Percentiles rank a stretch among this genome's conserved stretches.
Conservation (phyloP, 345 rosid species). For the Diplotaxis tenuifolia region DNA sequence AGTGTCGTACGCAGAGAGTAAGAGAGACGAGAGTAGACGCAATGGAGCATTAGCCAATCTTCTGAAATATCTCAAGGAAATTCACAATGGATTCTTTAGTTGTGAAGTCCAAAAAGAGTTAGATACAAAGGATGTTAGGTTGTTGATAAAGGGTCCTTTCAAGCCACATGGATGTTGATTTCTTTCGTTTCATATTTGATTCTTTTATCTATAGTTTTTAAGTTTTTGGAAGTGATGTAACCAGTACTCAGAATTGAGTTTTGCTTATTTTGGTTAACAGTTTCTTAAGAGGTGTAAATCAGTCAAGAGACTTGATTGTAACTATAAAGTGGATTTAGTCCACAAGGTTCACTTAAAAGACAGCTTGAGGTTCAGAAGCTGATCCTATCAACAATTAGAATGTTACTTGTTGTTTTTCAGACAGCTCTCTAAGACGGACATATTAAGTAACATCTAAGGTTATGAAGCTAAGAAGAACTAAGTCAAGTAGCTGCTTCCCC, state of each 20-base stretch:
- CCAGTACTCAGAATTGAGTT: background rate
- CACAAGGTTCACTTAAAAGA: slow-evolving; percentile 17
- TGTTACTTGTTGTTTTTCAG: slow-evolving; percentile 9
- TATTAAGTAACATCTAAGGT: slow-evolving; percentile 17
- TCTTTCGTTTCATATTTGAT: background rate
- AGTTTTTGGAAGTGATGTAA: background rate
- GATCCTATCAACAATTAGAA: slow-evolving; percentile 15
- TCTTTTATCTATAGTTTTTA: background rate
- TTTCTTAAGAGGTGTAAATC: background rate
- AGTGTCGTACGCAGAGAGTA: slow-evolving; percentile 7
- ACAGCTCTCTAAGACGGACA: slow-evolving; percentile 17
- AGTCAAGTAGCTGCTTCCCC: background rate
- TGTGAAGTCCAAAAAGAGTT: slow-evolving; percentile 6
- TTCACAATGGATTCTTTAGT: slow-evolving; percentile 22
- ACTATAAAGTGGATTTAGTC: slow-evolving; percentile 11
- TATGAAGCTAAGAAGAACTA: slow-evolving; percentile 17
- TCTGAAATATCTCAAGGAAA: slow-evolving; percentile 10
- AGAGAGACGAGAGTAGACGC: slow-evolving; percentile 6
- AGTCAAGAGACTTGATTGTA: slow-evolving; percentile 14
- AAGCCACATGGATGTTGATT: slow-evolving; percentile 8
- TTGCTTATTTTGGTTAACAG: background rate
- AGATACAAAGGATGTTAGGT: slow-evolving; percentile 19
- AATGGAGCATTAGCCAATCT: background rate
- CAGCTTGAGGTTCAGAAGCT: background rate
- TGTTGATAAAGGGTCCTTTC: slow-evolving; percentile 15